A percentile compares a stretch with the other conserved stretches of the same genome.
These are phyloP conservation scores for Teunomyces stri DNA, from an alignment of 805 yeast genomes.

Conservation along the genomic window DNA sequence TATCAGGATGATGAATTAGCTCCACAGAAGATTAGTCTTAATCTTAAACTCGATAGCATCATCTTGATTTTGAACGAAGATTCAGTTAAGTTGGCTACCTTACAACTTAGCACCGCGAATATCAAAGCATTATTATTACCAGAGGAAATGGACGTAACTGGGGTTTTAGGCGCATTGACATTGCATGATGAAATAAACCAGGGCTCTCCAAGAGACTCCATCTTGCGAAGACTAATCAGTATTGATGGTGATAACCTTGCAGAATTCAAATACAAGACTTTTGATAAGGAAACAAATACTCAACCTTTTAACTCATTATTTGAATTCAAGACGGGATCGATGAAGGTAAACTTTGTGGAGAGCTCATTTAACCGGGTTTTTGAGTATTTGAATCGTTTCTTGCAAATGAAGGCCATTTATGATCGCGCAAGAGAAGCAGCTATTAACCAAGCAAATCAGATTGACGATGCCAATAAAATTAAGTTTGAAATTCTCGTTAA, in stretches of 20 bases:
- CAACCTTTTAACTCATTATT: constrained; percentile 54
- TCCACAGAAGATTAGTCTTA: constrained; percentile 73
- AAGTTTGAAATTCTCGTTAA: constrained; percentile 68
- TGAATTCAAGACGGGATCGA: constrained; percentile 70
- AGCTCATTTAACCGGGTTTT: constrained; percentile 70
- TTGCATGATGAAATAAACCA: constrained; percentile 74
- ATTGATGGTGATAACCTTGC: constrained; percentile 83
- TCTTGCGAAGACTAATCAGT: constrained; percentile 62
- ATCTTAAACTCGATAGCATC: constrained; percentile 68
- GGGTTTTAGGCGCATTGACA: constrained; percentile 75
- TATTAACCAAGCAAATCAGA: constrained; percentile 70
- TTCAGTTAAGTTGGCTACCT: constrained; percentile 74
- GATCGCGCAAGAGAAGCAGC: constrained; percentile 90
- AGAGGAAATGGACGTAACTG: constrained; percentile 68
- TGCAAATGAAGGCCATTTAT: constrained; percentile 82
- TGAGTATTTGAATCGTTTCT: constrained; percentile 68
- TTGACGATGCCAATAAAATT: constrained; percentile 57
- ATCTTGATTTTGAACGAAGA: constrained; percentile 79
- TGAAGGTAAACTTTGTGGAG: constrained; percentile 76
- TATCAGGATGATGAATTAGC: constrained; percentile 54
- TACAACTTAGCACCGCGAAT: constrained; percentile 71
- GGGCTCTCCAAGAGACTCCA: constrained; percentile 56
- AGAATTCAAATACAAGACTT: constrained; percentile 81
- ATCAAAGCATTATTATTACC: constrained; percentile 66
- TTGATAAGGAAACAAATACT: constrained; percentile 50